Evolutionary conservation across 2,329 filamentous ascomycete genomes (phyloP).

Genomic region (Neonectria coccinea): DNA sequence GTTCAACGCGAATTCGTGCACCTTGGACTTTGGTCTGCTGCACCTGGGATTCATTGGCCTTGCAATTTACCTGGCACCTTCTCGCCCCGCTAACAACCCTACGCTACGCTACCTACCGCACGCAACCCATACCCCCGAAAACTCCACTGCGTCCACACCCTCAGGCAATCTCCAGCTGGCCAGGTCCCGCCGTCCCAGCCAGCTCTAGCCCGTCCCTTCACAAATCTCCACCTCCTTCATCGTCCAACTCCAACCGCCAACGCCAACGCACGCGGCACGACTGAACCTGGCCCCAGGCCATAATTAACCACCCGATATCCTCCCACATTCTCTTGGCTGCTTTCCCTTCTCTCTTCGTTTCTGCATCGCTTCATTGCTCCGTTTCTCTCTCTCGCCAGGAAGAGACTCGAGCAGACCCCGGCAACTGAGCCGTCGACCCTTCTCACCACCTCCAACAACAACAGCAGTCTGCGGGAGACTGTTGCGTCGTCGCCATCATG

Average conservation of each 20-base stretch:
- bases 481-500: constrained; percentile 46
- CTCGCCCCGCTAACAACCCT: constrained; percentile 29
- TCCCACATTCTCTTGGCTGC: constrained; percentile 5
- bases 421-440: neutral
- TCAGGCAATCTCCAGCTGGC: constrained; percentile 27
- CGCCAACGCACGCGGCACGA: constrained; percentile 9
- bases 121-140: constrained; percentile 8
- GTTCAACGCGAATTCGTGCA: neutral
- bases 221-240: constrained; percentile 18
- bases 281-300: constrained; percentile 1
- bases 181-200: constrained; percentile 13
- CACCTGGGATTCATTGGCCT: constrained; percentile 22
- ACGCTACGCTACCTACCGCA: neutral
- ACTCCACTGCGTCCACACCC: constrained; percentile 8
- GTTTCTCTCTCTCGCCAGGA: constrained; percentile 6
- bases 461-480: constrained; percentile 23
- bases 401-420: constrained; percentile 4
- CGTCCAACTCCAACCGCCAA: constrained; percentile 22
- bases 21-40: neutral
- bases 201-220: constrained; percentile 11
- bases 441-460: constrained; percentile 12
- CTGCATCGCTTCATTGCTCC: neutral
- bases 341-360: neutral
- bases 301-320: constrained; percentile 22
- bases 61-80: constrained; percentile 40